A percentile compares a stretch with the other conserved stretches of the same genome.
Evolutionary conservation across 1,284 basidiomycete species (phyloP).

Genomic region (Trichosporon coremiiforme): DNA sequence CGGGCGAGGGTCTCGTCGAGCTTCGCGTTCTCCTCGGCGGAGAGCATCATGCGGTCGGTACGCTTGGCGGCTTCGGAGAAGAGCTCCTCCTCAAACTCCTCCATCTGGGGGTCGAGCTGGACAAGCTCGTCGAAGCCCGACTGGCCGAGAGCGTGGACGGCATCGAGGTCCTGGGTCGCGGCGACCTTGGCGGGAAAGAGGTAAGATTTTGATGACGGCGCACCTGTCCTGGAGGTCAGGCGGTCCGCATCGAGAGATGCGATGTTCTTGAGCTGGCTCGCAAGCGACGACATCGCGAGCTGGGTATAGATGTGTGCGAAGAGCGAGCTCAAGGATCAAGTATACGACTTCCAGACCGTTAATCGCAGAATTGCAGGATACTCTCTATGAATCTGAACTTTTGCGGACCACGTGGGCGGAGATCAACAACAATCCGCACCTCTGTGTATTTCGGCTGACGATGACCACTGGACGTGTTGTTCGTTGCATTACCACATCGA

Average conservation of each 20-base stretch:
- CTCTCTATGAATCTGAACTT: slow-evolving; percentile 25
- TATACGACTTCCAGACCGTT: background rate
- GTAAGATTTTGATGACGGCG: slow-evolving; percentile 68
- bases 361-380: background rate
- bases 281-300: slow-evolving; percentile 64
- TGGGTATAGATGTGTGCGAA: slow-evolving; percentile 18
- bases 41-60: slow-evolving; percentile 79
- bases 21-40: slow-evolving; percentile 64
- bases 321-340: slow-evolving; percentile 14
- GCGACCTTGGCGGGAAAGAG: slow-evolving; percentile 83
- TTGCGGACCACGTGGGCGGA: slow-evolving; percentile 30
- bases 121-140: slow-evolving; percentile 75
- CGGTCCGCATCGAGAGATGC: slow-evolving; percentile 78
- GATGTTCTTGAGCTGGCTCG: slow-evolving; percentile 76
- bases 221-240: slow-evolving; percentile 63
- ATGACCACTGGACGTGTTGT: slow-evolving; percentile 13
- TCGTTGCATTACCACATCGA: background rate
- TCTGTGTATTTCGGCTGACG: slow-evolving; percentile 1
- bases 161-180: slow-evolving; percentile 78
- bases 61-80: slow-evolving; percentile 79
- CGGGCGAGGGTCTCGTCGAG: slow-evolving; percentile 60
- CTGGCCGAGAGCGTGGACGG: slow-evolving; percentile 77
- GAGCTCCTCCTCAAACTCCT: slow-evolving; percentile 65
- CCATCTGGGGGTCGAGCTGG: slow-evolving; percentile 63
- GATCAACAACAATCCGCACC: slow-evolving; percentile 19